A percentile compares a stretch with the other conserved stretches of the same genome.
Evolutionary conservation across 2,329 filamentous ascomycete species (phyloP).

Genomic region (Ophiostoma populinum): DNA sequence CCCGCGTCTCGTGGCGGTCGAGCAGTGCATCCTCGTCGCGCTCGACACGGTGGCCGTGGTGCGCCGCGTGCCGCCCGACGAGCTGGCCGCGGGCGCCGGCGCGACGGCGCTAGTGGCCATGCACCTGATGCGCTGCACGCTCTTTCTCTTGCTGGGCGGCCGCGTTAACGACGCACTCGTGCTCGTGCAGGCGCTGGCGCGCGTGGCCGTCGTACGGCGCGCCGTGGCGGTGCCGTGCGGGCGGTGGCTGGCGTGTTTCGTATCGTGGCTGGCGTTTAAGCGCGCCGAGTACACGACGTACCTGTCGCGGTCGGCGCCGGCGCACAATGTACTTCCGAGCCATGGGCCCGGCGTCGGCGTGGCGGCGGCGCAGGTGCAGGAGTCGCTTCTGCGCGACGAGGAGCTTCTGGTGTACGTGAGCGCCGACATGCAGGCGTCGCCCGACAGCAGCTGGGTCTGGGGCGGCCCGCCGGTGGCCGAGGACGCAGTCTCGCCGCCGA

Average conservation of each 20-base stretch:
- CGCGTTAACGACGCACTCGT: slow-evolving; percentile 56
- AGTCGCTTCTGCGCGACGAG: slow-evolving; percentile 46
- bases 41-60: slow-evolving; percentile 67
- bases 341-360: slow-evolving; percentile 9
- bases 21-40: slow-evolving; percentile 57
- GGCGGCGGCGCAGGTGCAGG: slow-evolving; percentile 15
- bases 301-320: slow-evolving; percentile 18
- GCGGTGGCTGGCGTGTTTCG: slow-evolving; percentile 66
- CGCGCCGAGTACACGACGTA: slow-evolving; percentile 21
- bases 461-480: slow-evolving; percentile 29
- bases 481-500: slow-evolving; percentile 10
- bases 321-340: neutral
- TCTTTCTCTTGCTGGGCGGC: slow-evolving; percentile 61
- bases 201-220: slow-evolving; percentile 47
- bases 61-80: slow-evolving; percentile 44
- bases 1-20: slow-evolving; percentile 55
- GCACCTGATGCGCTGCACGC: slow-evolving; percentile 73
- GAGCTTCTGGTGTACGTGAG: slow-evolving; percentile 77
- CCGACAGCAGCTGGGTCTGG: slow-evolving; percentile 74
- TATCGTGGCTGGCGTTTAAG: slow-evolving; percentile 45
- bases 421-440: slow-evolving; percentile 68
- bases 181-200: slow-evolving; percentile 53
- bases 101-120: slow-evolving; percentile 61
- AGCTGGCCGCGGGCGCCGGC: slow-evolving; percentile 21
- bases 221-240: slow-evolving; percentile 49